These are phyloP conservation scores for Hypholoma fasciculare DNA, from an alignment of 768 basidiomycete genomes.

Conservation along the genomic window DNA sequence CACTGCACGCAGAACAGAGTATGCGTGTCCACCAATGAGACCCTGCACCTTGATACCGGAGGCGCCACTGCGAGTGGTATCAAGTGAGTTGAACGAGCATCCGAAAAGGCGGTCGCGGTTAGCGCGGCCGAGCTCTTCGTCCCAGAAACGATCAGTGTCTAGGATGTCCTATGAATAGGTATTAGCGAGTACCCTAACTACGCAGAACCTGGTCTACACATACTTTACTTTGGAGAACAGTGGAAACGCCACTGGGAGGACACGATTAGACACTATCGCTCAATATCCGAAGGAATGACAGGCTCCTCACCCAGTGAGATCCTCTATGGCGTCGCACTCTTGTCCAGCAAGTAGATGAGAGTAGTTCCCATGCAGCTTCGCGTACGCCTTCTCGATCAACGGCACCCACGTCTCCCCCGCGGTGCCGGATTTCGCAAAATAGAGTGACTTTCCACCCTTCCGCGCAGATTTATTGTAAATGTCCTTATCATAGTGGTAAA, in stretches of 20 bases:
- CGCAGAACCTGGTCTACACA: not conserved
- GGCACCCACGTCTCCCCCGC: conserved; percentile 59
- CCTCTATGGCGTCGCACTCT: conserved; percentile 54
- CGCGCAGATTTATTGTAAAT: conserved; percentile 43
- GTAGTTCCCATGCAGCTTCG: conserved; percentile 56
- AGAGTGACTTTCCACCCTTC: conserved; percentile 45
- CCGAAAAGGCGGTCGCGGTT: conserved; percentile 55
- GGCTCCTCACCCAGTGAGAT: conserved; percentile 48
- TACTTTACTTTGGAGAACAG: conserved; percentile 41
- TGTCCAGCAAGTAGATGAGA: conserved; percentile 39
- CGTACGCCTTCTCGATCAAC: conserved; percentile 58
- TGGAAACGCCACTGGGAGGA: conserved; percentile 42
- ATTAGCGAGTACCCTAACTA: not conserved
- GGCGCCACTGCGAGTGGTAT: conserved; percentile 31
- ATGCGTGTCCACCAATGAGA: conserved; percentile 43
- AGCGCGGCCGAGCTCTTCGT: conserved; percentile 48
- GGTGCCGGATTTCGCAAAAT: conserved; percentile 47
- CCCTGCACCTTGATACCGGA: conserved; percentile 30
- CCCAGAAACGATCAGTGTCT: conserved; percentile 51
- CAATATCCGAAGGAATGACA: not conserved
- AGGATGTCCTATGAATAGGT: conserved; percentile 39
- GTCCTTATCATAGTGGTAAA: conserved; percentile 54
- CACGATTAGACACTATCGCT: not conserved
- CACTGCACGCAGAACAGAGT: conserved; percentile 46
- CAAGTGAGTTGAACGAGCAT: conserved; percentile 43